Evolutionary conservation across 148 eudicot genomes (phyloP).

Genomic region (Rhododendron mucronatum): DNA sequence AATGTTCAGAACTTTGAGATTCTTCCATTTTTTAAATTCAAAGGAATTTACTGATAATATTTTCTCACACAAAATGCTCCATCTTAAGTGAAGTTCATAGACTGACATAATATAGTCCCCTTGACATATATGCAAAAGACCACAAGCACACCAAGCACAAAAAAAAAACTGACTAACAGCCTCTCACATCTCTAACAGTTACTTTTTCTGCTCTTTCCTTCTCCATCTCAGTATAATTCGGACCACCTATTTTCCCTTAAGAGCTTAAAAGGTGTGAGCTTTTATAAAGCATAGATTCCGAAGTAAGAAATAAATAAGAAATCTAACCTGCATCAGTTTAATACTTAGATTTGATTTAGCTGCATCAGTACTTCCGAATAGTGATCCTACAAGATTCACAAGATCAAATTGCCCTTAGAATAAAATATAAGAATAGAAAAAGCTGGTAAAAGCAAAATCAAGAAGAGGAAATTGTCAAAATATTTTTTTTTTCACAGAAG

Average conservation of each 20-base stretch:
- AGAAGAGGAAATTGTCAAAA: not conserved
- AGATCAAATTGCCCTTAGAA: not conserved
- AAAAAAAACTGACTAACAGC: not conserved
- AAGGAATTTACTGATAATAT: not conserved
- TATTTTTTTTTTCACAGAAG: not conserved
- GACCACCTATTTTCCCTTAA: not conserved
- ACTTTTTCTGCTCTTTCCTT: not conserved
- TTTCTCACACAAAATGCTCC: not conserved
- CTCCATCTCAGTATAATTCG: not conserved
- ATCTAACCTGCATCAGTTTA: slow-evolving; percentile 82
- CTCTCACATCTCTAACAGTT: not conserved
- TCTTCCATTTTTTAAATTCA: not conserved
- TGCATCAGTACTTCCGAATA: slow-evolving; percentile 67
- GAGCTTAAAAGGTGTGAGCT: not conserved
- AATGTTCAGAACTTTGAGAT: not conserved
- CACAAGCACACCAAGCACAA: not conserved
- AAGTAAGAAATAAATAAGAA: slow-evolving; percentile 2
- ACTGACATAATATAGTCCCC: not conserved
- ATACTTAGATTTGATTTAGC: slow-evolving; percentile 64
- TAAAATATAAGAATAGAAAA: not conserved
- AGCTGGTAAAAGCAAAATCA: not conserved
- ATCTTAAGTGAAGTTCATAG: not conserved
- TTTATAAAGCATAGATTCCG: not conserved
- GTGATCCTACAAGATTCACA: slow-evolving; percentile 48
- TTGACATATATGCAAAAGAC: not conserved